Conservation (phyloP, 768 basidiomycete species). For the Leucocoprinus birnbaumii region DNA sequence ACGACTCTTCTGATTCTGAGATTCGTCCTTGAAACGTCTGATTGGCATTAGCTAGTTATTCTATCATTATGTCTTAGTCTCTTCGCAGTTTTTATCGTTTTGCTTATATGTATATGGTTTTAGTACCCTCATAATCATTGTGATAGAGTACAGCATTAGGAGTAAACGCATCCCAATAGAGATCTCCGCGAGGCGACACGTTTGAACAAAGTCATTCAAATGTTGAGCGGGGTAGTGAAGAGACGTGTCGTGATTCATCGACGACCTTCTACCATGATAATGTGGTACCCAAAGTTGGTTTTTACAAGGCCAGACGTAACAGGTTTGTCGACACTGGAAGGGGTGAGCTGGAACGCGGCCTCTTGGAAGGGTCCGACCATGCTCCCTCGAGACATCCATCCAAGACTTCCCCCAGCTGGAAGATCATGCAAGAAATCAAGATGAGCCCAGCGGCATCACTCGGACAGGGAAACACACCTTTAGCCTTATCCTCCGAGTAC, state of each 20-base stretch:
- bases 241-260: conserved; percentile 18
- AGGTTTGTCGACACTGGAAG: conserved; percentile 81
- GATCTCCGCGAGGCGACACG: too few species aligned
- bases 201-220: too few species aligned
- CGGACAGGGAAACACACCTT: conserved; percentile 42
- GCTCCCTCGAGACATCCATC: conserved; percentile 84
- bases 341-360: conserved; percentile 78
- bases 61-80: background rate
- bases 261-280: conserved; percentile 90
- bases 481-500: conserved; percentile 90
- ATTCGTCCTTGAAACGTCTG: too few species aligned
- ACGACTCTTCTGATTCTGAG: too few species aligned
- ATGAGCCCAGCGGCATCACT: background rate
- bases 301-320: conserved; percentile 71
- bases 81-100: background rate
- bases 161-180: background rate
- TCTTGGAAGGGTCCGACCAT: conserved; percentile 92
- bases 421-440: background rate
- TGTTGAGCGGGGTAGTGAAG: background rate
- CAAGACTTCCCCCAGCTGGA: conserved; percentile 79
- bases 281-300: conserved; percentile 83
- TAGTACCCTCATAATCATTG: background rate
- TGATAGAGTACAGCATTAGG: background rate
- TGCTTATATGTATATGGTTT: background rate
- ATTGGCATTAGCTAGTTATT: too few species aligned